phyloP scores from a whole-genome alignment of 176 grass and related monocot species.

The Oryza longistaminata region DNA sequence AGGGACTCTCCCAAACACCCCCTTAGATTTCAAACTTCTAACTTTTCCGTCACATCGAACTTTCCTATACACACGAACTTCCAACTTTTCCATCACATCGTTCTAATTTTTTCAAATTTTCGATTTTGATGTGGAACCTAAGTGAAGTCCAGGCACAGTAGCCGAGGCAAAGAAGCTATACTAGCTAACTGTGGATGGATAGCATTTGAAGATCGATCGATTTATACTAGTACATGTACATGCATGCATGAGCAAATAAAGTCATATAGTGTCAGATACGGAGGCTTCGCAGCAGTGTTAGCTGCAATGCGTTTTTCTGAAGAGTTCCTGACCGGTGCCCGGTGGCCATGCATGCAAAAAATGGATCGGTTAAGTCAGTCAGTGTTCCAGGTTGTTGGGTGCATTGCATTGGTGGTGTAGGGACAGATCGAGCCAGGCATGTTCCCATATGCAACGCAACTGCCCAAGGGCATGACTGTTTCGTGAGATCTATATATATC shows the following conservation, averaged over 20 bases:
- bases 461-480: constrained; percentile 25
- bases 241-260: neutral
- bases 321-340: neutral
- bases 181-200: neutral
- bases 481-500: constrained; percentile 2
- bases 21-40: too few species aligned
- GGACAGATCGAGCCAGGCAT: constrained; percentile 25
- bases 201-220: neutral
- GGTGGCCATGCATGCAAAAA: constrained; percentile 33
- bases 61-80: too few species aligned
- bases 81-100: too few species aligned
- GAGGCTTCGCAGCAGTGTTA: neutral
- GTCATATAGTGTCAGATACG: neutral
- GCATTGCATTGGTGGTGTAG: neutral
- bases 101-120: too few species aligned
- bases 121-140: too few species aligned
- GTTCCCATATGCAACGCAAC: constrained; percentile 31
- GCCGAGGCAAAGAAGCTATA: neutral
- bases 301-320: neutral
- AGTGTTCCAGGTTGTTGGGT: constrained; percentile 36
- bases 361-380: constrained; percentile 26
- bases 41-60: too few species aligned
- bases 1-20: too few species aligned
- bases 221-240: neutral
- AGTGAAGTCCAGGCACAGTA: neutral